Conservation (phyloP, 2,329 filamentous ascomycete genomes). For the Trichoderma koningii region DNA sequence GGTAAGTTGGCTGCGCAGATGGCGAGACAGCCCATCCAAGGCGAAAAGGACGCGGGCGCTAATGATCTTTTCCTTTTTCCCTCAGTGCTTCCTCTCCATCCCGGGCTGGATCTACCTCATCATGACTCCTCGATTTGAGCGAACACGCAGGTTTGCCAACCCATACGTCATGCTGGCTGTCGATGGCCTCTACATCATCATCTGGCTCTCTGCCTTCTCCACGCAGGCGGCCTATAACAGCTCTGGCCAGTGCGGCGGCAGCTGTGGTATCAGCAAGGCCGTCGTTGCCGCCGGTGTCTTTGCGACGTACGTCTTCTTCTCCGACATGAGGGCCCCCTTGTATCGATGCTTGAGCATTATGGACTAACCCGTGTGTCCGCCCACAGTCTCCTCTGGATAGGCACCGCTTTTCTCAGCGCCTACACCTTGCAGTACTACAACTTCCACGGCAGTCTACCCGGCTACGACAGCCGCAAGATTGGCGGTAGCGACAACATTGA, state of each 20-base stretch:
- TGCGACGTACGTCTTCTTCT: slow-evolving; percentile 53
- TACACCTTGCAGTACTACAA: slow-evolving; percentile 64
- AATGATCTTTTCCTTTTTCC: neutral
- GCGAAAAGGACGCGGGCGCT: neutral
- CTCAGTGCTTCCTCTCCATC: slow-evolving; percentile 64
- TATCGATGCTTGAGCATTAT: neutral
- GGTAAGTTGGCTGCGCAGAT: slow-evolving; percentile 46
- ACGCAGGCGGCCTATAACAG: slow-evolving; percentile 66
- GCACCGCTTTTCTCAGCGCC: slow-evolving; percentile 57
- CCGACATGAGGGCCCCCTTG: neutral
- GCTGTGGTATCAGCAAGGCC: slow-evolving; percentile 62
- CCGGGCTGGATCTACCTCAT: slow-evolving; percentile 66
- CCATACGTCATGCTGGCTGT: slow-evolving; percentile 62
- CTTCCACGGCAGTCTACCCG: slow-evolving; percentile 62
- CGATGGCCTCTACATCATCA: slow-evolving; percentile 58
- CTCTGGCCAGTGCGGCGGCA: slow-evolving; percentile 55
- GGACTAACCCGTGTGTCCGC: neutral
- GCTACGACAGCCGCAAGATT: slow-evolving; percentile 56
- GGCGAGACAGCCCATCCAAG: neutral
- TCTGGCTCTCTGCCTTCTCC: slow-evolving; percentile 69
- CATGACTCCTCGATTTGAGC: slow-evolving; percentile 64
- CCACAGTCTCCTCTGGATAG: slow-evolving; percentile 57
- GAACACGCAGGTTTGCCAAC: slow-evolving; percentile 62
- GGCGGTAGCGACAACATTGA: slow-evolving; percentile 56
- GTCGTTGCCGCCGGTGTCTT: slow-evolving; percentile 65